Base-by-base conservation (phyloP, 192 early-diverging fungal genomes). In the Diversispora epigaea region DNA sequence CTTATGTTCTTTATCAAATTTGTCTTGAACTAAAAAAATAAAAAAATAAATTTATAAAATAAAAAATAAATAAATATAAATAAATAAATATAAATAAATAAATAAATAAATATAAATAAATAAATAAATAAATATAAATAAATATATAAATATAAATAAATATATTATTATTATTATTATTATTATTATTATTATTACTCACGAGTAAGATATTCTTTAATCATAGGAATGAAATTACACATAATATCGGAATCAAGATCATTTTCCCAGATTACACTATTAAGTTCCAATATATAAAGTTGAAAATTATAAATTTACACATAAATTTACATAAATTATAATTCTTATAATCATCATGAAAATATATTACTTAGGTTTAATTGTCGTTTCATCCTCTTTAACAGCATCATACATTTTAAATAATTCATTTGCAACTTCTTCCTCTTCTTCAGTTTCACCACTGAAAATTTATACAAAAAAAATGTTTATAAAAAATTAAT, bases 401-500 rank as follows among this genome's bases (percentile, higher is more conserved):
- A 92, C 80, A 8, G 90, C 91, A 56, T 92, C 91, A 46, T 85
- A 89, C 82, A 92, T 85, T 19, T 86, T 81, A 70, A 92, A 86
- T 11, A 84, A 64, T 9, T 83, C 82, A 21, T 77, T 54, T 0
- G 77, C 71, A 21, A 82, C 73, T 43, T 85, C 77, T 7, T 88
- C 86, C 6, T 80, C 52, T 40, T 75, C 79, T 57, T 80, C 71
- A 21, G 54, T 47, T 14, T 77, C 76, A 43, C 49, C 44, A 47
- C 66, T 68, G 14, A 50, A 46, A 68, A 22, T n/a, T 19, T 9
- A 47, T 40, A 17, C 32, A 2, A 17, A 21, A 70, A 62, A 32
- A 39, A 3, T 15, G 5, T 46, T 14, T 40, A 7, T 17, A 21
- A 71, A 46, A 49, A 14, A 22, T 11, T 22, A 43, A 40, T 15